Evolutionary conservation across 2,329 filamentous ascomycete genomes (phyloP), one percentile per base, ranked within the genome.

Genomic region (Colletotrichum endophyticum): DNA sequence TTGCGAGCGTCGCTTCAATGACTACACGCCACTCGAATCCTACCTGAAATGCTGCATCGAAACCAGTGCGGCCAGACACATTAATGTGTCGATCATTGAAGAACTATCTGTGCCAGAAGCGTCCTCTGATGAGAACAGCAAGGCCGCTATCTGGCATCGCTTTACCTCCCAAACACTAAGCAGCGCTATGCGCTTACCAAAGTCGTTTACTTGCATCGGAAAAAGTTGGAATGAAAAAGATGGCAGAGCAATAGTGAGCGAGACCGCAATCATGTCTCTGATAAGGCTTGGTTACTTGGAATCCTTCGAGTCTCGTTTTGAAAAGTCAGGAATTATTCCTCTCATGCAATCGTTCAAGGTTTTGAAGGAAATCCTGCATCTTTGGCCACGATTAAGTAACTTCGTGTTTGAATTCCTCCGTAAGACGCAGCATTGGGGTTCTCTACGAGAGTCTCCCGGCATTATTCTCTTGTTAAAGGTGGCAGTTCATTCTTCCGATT

Each of bases 1-100:
- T 2, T 32, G 2, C 2, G 22, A 0, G 2, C 9, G 11, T 12
- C n/a, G 13, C 7, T 2, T 25, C 22, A 5, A 16, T 11, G 7
- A 12, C 9, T 1, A 39, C 12, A 72, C 62, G 2, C 44, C 62
- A 19, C 11, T 72, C 2, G 22, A 30, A 7, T n/a, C 12, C 2
- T 72, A 67, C 11, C 9, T 72, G 2, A 16, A 0, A 5, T 8
- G 9, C 32, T 56, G 30, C 16, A 5, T 68, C 1, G 22, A 22
- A 3, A 32, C 0, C 4, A 4, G 3, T 0, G 9, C 2, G 3
- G 12, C 5, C 0, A 5, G 6, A 1, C 2, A n/a, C 2, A 13
- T 32, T 2, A 3, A 13, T 3, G 7, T 2, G 2, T 36, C 25
- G 3, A 7, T 73, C 19, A 16, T 68, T 1, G 63, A 61, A 6